Percentiles rank a stretch among this genome's conserved stretches.
Conservation (phyloP, 1,284 basidiomycete species). For the Ustilago vetiveriae region DNA sequence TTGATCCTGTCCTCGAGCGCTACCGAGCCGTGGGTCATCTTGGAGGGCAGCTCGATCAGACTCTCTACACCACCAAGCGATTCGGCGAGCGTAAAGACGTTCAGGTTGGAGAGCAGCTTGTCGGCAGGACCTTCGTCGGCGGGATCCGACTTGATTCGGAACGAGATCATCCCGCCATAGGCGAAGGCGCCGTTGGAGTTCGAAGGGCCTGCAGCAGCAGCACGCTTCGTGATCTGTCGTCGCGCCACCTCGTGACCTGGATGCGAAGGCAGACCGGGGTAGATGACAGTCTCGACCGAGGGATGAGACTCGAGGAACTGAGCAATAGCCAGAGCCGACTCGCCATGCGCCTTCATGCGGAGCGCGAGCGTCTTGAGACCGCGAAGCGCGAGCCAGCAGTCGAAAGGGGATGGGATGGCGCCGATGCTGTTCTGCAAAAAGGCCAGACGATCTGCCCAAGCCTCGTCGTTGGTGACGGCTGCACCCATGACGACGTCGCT, state of each 20-base stretch:
- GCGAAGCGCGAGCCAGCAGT: conserved; percentile 89
- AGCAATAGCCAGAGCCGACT: conserved; percentile 82
- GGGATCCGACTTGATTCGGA: conserved; percentile 64
- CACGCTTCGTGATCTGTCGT: conserved; percentile 50
- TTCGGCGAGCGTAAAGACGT: conserved; percentile 86
- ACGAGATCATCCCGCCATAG: conserved; percentile 70
- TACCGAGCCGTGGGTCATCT: conserved; percentile 72
- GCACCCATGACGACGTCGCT: conserved; percentile 72
- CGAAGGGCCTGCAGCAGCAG: conserved; percentile 37
- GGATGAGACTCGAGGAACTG: conserved; percentile 72
- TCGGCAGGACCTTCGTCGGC: conserved; percentile 71
- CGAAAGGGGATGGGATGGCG: conserved; percentile 85
- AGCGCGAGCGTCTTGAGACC: conserved; percentile 81
- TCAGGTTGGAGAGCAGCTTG: conserved; percentile 76
- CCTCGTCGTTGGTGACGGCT: conserved; percentile 54
- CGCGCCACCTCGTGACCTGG: conserved; percentile 53
- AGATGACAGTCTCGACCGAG: conserved; percentile 81
- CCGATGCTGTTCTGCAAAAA: conserved; percentile 94
- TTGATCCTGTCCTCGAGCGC: conserved; percentile 73
- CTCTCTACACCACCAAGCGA: conserved; percentile 90
- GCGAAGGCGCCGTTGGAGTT: conserved; percentile 42
- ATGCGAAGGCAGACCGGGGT: conserved; percentile 75
- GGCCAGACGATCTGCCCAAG: conserved; percentile 66
- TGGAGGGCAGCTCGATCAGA: conserved; percentile 75
- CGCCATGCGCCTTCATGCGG: conserved; percentile 82